phyloP scores from a whole-genome alignment of 2,329 filamentous ascomycete species.

The Aspergillus udagawae region DNA sequence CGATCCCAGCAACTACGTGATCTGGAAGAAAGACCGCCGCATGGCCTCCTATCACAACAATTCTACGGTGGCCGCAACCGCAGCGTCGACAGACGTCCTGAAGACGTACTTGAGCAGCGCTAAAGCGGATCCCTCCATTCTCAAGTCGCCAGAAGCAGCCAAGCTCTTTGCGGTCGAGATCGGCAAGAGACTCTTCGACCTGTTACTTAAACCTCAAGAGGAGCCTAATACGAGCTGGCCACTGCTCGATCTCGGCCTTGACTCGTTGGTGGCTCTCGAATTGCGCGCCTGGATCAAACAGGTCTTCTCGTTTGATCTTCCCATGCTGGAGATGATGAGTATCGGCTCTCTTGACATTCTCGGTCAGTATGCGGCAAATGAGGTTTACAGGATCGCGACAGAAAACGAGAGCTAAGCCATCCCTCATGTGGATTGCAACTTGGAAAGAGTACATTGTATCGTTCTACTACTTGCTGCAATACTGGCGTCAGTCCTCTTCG shows the following conservation, averaged over 20 bases:
- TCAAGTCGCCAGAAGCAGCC: not conserved
- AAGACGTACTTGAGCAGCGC: not conserved
- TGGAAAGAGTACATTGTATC: too few species aligned
- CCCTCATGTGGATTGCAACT: too few species aligned
- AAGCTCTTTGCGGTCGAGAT: not conserved
- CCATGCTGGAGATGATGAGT: not conserved
- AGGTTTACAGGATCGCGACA: not conserved
- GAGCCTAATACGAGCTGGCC: not conserved
- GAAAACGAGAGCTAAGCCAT: not conserved
- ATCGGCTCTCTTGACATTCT: not conserved
- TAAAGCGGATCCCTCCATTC: not conserved
- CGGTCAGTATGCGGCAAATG: not conserved
- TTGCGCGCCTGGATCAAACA: not conserved
- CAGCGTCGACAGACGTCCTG: not conserved
- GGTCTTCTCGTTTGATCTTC: not conserved
- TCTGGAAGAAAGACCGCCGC: not conserved
- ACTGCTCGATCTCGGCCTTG: not conserved
- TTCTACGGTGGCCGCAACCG: not conserved
- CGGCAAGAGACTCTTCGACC: not conserved
- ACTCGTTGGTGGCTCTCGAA: not conserved
- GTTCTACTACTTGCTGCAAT: too few species aligned
- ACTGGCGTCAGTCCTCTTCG: too few species aligned
- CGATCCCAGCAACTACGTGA: not conserved
- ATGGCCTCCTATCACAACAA: not conserved
- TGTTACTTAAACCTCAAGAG: not conserved